A percentile compares a stretch with the other conserved stretches of the same genome.
These are phyloP conservation scores for Macrotyloma uniflorum DNA, from an alignment of 306 rosid species.

Conservation along the genomic window DNA sequence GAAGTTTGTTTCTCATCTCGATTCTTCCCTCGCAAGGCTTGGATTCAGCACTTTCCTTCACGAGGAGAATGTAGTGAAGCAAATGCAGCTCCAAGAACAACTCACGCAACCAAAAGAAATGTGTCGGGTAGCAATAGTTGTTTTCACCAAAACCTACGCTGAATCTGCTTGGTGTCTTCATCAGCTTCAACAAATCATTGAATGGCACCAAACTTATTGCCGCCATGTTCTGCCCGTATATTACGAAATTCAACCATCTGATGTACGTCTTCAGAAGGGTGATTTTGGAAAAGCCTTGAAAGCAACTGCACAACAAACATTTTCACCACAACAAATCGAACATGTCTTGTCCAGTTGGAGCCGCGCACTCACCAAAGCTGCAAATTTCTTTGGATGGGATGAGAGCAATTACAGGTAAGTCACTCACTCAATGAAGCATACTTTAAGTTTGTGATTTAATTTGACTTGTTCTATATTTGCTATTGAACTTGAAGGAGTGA, in stretches of 20 bases:
- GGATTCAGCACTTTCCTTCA: constrained; percentile 5
- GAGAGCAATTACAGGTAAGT: neutral
- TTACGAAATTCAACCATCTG: neutral
- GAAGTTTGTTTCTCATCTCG: neutral
- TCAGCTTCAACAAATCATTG: neutral
- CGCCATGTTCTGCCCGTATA: constrained; percentile 3
- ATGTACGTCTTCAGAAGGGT: neutral
- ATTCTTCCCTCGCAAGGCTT: neutral
- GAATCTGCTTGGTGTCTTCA: constrained; percentile 35
- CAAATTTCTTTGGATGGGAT: neutral
- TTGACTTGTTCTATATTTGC: neutral
- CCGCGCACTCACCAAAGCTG: neutral
- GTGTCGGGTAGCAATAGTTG: neutral
- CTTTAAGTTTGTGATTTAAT: neutral
- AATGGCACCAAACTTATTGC: neutral
- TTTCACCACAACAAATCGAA: too few species aligned
- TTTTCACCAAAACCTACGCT: neutral
- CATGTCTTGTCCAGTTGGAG: neutral
- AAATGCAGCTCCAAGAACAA: neutral
- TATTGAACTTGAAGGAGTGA: neutral
- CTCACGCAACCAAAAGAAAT: neutral
- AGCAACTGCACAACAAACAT: neutral
- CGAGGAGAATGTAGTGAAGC: neutral
- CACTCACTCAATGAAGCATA: neutral
- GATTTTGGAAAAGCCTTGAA: neutral